A percentile compares a stretch with the other conserved stretches of the same genome.
phyloP scores from a whole-genome alignment of 2,329 filamentous ascomycete species.

The Xylariaceae sp. region DNA sequence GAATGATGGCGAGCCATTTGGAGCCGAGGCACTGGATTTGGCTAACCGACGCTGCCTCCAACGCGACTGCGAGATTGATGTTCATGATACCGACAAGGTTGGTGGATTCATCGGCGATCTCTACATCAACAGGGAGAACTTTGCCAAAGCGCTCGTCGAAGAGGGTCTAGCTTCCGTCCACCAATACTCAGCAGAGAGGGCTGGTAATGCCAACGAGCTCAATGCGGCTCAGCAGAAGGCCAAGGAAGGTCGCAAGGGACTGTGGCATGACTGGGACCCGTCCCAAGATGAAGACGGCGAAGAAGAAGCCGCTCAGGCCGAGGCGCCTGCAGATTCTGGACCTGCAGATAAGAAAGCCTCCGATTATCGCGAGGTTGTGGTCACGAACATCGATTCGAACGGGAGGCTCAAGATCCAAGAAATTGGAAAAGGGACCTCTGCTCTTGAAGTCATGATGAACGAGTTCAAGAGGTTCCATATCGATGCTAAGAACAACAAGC shows the following conservation, averaged over 20 bases:
- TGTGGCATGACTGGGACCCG: conserved; percentile 95
- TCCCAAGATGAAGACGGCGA: conserved; percentile 70
- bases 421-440: conserved; percentile 78
- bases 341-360: conserved; percentile 61
- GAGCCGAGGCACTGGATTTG: conserved; percentile 89
- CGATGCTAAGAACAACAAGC: conserved; percentile 72
- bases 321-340: conserved; percentile 48
- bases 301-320: conserved; percentile 48
- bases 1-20: conserved; percentile 87
- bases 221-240: conserved; percentile 83
- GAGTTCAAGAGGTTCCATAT: conserved; percentile 89
- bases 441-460: conserved; percentile 82
- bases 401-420: conserved; percentile 88
- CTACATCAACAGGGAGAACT: conserved; percentile 91
- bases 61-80: conserved; percentile 92
- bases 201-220: conserved; percentile 82
- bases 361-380: conserved; percentile 90
- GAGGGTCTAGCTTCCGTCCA: conserved; percentile 92
- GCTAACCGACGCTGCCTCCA: conserved; percentile 86
- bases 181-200: conserved; percentile 92
- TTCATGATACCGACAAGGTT: conserved; percentile 92
- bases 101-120: conserved; percentile 96
- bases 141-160: conserved; percentile 88
- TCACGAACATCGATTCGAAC: conserved; percentile 82
- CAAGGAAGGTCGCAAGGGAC: conserved; percentile 80